These are phyloP conservation scores for Geopyxis carbonaria DNA, from an alignment of 495 filamentous ascomycete genomes.

Conservation along the genomic window DNA sequence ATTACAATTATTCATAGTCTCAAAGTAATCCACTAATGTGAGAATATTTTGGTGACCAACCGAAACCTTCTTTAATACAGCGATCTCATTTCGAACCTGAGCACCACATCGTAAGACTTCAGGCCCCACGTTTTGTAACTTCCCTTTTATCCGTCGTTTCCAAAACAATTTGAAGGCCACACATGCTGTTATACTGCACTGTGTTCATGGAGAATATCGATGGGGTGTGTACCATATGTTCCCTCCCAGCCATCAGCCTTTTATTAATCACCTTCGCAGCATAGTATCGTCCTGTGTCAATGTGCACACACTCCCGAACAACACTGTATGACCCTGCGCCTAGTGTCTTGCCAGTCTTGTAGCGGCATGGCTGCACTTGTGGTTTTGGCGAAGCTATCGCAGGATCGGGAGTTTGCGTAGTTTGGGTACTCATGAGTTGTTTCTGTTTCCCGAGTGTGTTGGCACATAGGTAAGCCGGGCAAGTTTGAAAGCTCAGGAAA, in stretches of 20 bases:
- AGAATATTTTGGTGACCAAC: slow-evolving; percentile 98
- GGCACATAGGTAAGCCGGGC: no score
- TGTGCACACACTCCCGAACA: slow-evolving; percentile 98
- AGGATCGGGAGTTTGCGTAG: no score
- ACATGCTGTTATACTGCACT: no score
- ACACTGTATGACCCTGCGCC: slow-evolving; percentile 95
- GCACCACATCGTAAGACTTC: no score
- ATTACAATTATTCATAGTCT: slow-evolving; percentile 93
- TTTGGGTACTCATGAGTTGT: no score
- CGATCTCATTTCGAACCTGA: slow-evolving; percentile 94
- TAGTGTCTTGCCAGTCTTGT: slow-evolving; percentile 96
- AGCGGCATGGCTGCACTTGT: slow-evolving; percentile 63
- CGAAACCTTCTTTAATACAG: slow-evolving; percentile 85
- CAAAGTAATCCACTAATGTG: slow-evolving; percentile 95
- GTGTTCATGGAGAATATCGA: slow-evolving; percentile 14
- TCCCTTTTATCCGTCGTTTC: neutral
- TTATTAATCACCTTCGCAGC: slow-evolving; percentile 99
- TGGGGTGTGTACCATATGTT: slow-evolving; percentile 99
- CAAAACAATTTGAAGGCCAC: neutral
- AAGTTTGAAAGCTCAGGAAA: no score
- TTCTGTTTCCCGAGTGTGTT: no score
- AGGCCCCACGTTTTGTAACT: neutral
- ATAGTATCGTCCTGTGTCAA: slow-evolving; percentile 95
- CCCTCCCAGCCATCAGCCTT: slow-evolving; percentile 86
- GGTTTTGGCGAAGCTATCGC: slow-evolving; percentile 37